Evolutionary conservation across 2,329 filamentous ascomycete species (phyloP), one percentile per base, ranked within the genome.

Genomic region (Aspergillus costaricaensis): DNA sequence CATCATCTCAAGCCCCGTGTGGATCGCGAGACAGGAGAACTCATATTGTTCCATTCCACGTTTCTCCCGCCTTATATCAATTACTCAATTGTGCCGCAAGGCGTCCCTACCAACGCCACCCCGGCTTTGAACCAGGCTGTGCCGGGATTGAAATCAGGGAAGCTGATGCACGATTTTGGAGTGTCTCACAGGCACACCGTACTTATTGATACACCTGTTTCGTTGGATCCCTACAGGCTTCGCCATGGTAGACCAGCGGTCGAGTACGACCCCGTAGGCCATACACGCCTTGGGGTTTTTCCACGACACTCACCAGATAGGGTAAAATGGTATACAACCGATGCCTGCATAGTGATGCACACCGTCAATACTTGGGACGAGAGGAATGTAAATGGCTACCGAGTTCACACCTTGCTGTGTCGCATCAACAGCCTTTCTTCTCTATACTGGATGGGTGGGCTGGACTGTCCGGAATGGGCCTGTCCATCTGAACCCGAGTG

Each of bases 121-220:
- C 62, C 47, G 43, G n/a, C 25, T 51, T 54, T 89, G 58, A 85
- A 86, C 63, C 75, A 80, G 7, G 78, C 86, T 0, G 80, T 91
- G 0, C 83, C 86, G 0, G 87, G 88, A 0, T 80, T 91, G 21
- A 77, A 79, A 4, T 84, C 84, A 1, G 85, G 87, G 1, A 90
- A 88, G 70, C 88, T 91, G 82, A 91, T 91, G 87, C 89, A 91
- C 69, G 88, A 91, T 70, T 91, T 91, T 73, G 88, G 88, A 14
- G 88, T 88, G 1, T 89, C 88, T 1, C 80, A 76, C 5, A 72
- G 70, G 4, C 82, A 90, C 66, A 89, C 88, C 0, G 76, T 91
- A 38, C 89, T 91, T 58, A 82, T 91, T 75, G 88, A 91, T 67
- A 78, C 90, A 8, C 89, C 89, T 0, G 77, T 91, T 0, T 85